Conservation (phyloP, 179 eudicot genomes). For the Silene noctiflora region DNA sequence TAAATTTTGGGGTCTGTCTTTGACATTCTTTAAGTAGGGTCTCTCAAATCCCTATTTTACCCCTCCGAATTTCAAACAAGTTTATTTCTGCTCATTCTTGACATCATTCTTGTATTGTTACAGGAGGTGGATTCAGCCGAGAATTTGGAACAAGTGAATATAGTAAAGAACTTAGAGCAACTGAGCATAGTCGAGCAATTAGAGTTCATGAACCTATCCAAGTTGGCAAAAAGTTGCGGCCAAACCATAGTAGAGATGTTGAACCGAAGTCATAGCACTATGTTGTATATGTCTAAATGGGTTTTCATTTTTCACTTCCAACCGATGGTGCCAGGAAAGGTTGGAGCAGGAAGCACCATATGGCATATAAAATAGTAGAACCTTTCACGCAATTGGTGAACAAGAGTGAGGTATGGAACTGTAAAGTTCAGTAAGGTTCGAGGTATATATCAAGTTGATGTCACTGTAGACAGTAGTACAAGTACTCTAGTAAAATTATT, state of each 20-base stretch:
- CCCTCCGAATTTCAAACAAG: neutral
- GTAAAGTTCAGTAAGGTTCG: neutral
- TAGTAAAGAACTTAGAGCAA: conserved; percentile 18
- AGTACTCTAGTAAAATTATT: neutral
- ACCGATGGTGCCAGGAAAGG: neutral
- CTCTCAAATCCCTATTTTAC: too few relatives aligned
- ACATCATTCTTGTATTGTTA: neutral
- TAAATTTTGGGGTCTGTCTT: too few relatives aligned
- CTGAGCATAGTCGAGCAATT: conserved; percentile 26
- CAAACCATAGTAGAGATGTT: conserved; percentile 9
- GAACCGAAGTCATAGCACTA: conserved; percentile 19
- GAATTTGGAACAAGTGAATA: conserved; percentile 21
- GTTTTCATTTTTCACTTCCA: neutral
- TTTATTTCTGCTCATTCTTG: neutral
- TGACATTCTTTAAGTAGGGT: too few relatives aligned
- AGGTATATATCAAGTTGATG: neutral
- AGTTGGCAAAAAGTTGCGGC: conserved; percentile 12
- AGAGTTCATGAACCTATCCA: conserved; percentile 19
- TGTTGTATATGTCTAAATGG: neutral
- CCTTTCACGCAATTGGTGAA: neutral
- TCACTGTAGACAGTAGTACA: neutral
- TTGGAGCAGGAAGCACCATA: neutral
- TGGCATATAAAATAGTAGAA: neutral
- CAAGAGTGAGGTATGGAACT: neutral
- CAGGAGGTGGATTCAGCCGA: conserved; percentile 37